Percentiles rank a stretch among this genome's conserved stretches.
Conservation (phyloP, 1,284 basidiomycete genomes). For the Ganoderma sinense region DNA sequence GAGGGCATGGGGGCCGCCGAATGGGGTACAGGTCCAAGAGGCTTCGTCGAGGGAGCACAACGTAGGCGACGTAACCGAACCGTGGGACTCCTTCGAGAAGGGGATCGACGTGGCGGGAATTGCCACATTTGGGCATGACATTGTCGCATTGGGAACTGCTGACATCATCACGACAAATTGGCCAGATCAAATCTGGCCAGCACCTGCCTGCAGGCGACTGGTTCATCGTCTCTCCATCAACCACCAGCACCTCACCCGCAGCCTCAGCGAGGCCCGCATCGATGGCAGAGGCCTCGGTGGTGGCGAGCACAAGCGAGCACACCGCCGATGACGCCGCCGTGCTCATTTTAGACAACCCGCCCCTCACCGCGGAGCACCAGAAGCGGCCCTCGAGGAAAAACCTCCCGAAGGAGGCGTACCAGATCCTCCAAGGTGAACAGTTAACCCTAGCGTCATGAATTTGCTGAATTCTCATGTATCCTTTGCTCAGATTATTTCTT, state of each 20-base stretch:
- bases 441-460: background rate
- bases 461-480: background rate
- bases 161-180: background rate
- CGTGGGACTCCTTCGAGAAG: background rate
- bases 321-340: background rate
- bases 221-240: conserved; percentile 1
- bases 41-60: background rate
- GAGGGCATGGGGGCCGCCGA: background rate
- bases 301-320: background rate
- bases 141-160: background rate
- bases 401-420: background rate
- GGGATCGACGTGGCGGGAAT: background rate
- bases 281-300: background rate
- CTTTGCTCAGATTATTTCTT: background rate
- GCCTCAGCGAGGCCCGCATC: background rate
- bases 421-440: background rate
- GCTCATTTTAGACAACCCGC: background rate
- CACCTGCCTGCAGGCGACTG: background rate
- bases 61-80: background rate
- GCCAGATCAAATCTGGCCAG: background rate
- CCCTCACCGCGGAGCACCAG: background rate
- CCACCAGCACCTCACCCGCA: background rate
- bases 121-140: background rate
- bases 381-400: background rate
- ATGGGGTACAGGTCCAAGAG: background rate